Base-by-base conservation (phyloP, 2,329 filamentous ascomycete genomes). In the Fusarium avenaceum region DNA sequence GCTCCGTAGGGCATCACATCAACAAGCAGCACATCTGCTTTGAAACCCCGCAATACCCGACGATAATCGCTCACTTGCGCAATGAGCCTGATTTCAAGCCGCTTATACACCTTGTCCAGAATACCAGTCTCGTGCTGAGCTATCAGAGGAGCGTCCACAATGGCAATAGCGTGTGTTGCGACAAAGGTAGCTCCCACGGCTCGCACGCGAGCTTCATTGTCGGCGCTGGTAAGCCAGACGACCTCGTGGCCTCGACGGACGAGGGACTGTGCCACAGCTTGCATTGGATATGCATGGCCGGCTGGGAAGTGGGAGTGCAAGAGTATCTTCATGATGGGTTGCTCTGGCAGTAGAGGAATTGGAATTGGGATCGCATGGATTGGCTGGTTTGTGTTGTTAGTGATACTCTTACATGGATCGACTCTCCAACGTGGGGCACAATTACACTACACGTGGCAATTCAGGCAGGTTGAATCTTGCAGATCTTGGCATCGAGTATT, bases 301-400 rank as follows among this genome's bases (percentile, higher is more conserved):
- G 77, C 78, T 11, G 79, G 79, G 42, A 80, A 80, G 54, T 79
- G 78, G 10, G 79, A 81, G 52, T 80, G 75, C 9, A 81, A 70
- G 13, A 81, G 74, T 46, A 81, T 71, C 47, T 77, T 80, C 76
- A 81, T 78, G n/a, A 38, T 35, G 51, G 1, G 6, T 32, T n/a
- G 11, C n/a, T n/a, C n/a, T 39, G 46, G 19, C 2, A 46, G 19
- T 44, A 20, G 9, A 9, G 10, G 17, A 10, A 38, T 19, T 38
- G 35, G 7, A n/a, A n/a, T n/a, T n/a, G 35, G 17, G 35, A 38
- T 38, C 4, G n/a, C 35, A 38, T 38, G 19, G 9, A 30, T 38
- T 26, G 49, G 49, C 20, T 24, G n/a, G n/a, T 30, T 10, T 10
- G 24, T 19, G 26, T 46, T 33, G 19, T 52, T 9, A 33, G 14